Base-by-base conservation (phyloP, 352 stramenopile species). In the Pythium aphanidermatum region DNA sequence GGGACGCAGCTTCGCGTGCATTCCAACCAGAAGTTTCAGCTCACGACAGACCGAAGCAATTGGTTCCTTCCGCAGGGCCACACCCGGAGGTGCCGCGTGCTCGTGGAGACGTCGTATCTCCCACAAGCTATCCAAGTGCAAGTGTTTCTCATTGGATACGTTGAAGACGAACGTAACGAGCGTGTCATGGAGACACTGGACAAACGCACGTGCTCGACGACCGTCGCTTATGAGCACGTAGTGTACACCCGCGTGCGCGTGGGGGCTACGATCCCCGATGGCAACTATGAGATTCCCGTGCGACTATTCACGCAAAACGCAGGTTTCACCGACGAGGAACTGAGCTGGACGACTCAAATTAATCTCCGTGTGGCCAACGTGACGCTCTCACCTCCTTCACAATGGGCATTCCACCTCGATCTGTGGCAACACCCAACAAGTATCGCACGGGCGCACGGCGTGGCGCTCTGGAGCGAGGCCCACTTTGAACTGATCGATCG, bases 381-480 rank as follows among this genome's bases (percentile, higher is more conserved):
- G 1, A 42, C 55, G 16, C 63, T 91, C 4, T 72, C 75, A 4
- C 33, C 50, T 5, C 75, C 78, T 1, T 53, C 27, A 9, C 55
- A 76, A 14, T 88, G 68, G 60, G 40, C 27, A 2, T 91, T 91
- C 55, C 73, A 84, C 54, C 44, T 91, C 44, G 78, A 91, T 55
- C 52, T 90, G 13, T 90, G 78, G 78, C 78, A 91, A 44, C 78
- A 91, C 39, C 66, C 71, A 43, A 75, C 69, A 24, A 74, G 75
- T 0, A 60, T 91, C 21, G 78, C 75, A 2, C 64, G 75, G 13
- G 60, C 51, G 6, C 75, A 90, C 49, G 42, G 53, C 2, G 70
- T 65, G 9, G 24, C 61, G 17, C 48, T 88, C 21, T 90, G 78
- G 78, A 84, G 74, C 45, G 65, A 77, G n/a, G 45, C 52, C 0